Evolutionary conservation across 805 yeast species (phyloP).

Genomic region (Nakazawaea wyomingensis): DNA sequence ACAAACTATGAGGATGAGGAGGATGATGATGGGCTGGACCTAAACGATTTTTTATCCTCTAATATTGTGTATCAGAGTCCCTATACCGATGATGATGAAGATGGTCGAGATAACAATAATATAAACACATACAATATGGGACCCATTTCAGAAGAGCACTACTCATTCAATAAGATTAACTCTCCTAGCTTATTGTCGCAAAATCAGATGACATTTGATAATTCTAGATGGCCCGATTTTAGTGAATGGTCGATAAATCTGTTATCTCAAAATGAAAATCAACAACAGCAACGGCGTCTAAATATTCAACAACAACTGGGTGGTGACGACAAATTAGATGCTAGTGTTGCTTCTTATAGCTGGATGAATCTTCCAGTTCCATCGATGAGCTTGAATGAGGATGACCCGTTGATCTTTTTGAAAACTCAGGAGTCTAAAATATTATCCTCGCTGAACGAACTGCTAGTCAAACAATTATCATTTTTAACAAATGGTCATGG

Average conservation of each 20-base stretch:
- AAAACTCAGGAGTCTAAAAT: constrained; percentile 25
- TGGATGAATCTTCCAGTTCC: constrained; percentile 8
- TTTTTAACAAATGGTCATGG: constrained; percentile 30
- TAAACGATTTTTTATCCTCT: not conserved
- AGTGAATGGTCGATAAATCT: not conserved
- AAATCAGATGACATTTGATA: not conserved
- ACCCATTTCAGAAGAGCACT: constrained; percentile 19
- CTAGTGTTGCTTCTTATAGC: not conserved
- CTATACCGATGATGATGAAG: not conserved
- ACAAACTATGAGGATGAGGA: not conserved
- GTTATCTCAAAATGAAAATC: not conserved
- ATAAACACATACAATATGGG: constrained; percentile 17
- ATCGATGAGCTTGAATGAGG: constrained; percentile 12
- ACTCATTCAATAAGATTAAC: constrained; percentile 11
- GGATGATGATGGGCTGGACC: not conserved
- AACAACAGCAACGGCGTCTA: not conserved
- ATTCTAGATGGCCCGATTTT: not conserved
- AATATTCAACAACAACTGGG: not conserved
- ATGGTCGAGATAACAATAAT: constrained; percentile 1
- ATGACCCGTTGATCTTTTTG: constrained; percentile 29
- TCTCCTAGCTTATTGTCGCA: constrained; percentile 1
- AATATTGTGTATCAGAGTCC: constrained; percentile 1
- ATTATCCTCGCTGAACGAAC: constrained; percentile 20
- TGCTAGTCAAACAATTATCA: constrained; percentile 22
- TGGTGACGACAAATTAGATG: not conserved